Evolutionary conservation across 495 filamentous ascomycete genomes (phyloP).

Genomic region (Lophium mytilinum): DNA sequence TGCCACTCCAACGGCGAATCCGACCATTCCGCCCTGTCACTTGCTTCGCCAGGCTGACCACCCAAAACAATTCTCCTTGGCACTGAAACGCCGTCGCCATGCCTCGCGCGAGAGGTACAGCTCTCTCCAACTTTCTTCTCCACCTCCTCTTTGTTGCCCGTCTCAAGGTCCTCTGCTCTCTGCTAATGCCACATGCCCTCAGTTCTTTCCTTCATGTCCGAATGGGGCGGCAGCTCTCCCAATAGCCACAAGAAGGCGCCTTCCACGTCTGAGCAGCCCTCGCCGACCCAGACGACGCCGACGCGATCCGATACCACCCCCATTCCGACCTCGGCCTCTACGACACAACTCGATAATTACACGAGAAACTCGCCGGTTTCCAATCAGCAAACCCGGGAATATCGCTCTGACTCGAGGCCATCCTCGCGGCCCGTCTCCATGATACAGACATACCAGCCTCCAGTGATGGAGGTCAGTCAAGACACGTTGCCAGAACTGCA

Average conservation of each 20-base stretch:
- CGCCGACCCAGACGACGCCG: constrained; percentile 12
- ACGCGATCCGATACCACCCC: constrained; percentile 11
- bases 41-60: background rate
- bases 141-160: background rate
- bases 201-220: constrained; percentile 59
- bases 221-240: constrained; percentile 42
- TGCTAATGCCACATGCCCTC: constrained; percentile 2
- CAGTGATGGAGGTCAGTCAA: constrained; percentile 70
- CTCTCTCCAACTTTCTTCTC: background rate
- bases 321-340: constrained; percentile 6
- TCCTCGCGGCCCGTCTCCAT: constrained; percentile 54
- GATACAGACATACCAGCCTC: constrained; percentile 77
- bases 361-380: constrained; percentile 11
- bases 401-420: constrained; percentile 33
- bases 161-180: constrained; percentile 1
- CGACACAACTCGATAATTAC: constrained; percentile 17
- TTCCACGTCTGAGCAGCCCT: constrained; percentile 5
- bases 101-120: constrained; percentile 20
- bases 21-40: background rate
- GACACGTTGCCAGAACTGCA: constrained; percentile 88
- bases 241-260: constrained; percentile 31
- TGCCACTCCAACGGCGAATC: background rate
- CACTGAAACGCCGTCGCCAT: constrained; percentile 2
- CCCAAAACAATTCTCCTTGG: background rate
- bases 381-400: constrained; percentile 5